Evolutionary conservation across 257 asterid species (phyloP), one percentile per base, ranked within the genome.

Genomic region (Solanum commersonii): DNA sequence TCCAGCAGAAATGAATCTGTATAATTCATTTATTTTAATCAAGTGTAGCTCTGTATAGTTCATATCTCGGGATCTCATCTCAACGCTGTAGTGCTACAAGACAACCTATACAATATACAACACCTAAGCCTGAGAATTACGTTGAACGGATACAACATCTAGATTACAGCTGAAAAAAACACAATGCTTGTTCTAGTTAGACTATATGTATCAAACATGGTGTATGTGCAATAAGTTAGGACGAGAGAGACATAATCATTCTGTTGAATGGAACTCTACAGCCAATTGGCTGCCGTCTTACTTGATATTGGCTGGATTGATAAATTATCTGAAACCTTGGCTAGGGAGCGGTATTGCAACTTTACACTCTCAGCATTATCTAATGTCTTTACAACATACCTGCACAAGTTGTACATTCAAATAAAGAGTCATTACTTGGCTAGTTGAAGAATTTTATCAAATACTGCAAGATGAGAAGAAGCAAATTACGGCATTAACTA

Each of bases 341-440:
- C 95, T 33, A 97, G 94, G 76, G 99, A 96, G 5, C 98, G 98
- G 87, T 97, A 97, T 86, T 97, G 99, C 92, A 97, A 89, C 91
- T 97, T 96, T 91, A 97, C 98, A 46, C 98, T 96, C 93, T 97
- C 99, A 73, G 99, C 99, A 91, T 94, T 97, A 91, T 97, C 99
- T 93, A 97, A 65, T 25, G 99, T 97, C 95, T 97, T 97, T 25
- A 97, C 99, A 20, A 97, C 99, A 7, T 95, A 97, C 99, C 99
- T 97, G 92, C 42, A 87, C 59, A 90, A 89, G 27, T 87, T 84
- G 16, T 46, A 35, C 42, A 60, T 87, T 20, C 35, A 85, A 52
- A 15, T 29, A 49, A 25, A 44, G 65, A 67, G 76, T n/a, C 63
- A 63, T 10, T 68, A n/a, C 40, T 81, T 56, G n/a, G 23, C 65